phyloP scores from a whole-genome alignment of 371 early-diverging fungal species.

The Mortierella sp. region DNA sequence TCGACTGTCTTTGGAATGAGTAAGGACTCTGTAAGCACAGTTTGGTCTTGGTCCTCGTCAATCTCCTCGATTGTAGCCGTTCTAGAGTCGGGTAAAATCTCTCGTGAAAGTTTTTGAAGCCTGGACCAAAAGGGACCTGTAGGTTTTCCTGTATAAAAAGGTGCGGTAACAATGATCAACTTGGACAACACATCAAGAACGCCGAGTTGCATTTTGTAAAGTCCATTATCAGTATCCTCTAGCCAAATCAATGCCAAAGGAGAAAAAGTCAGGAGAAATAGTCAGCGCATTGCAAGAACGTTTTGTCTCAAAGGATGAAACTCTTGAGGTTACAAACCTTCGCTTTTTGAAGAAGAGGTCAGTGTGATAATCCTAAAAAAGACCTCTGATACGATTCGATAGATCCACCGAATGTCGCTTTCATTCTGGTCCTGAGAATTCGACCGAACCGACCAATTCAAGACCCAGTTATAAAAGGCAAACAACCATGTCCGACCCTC shows the following conservation, averaged over 20 bases:
- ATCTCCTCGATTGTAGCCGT: neutral
- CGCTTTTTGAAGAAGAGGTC: neutral
- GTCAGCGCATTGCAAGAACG: neutral
- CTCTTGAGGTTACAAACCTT: no score
- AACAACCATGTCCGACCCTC: slow-evolving; percentile 16
- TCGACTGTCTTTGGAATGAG: neutral
- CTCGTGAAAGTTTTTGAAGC: neutral
- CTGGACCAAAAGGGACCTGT: no score
- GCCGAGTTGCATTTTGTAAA: slow-evolving; percentile 22
- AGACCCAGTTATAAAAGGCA: slow-evolving; percentile 18
- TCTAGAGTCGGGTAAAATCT: neutral
- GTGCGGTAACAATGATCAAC: slow-evolving; percentile 6
- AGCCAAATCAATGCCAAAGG: neutral
- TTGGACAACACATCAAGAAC: slow-evolving; percentile 19
- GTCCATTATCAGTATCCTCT: neutral
- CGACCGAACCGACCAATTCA: slow-evolving; percentile 13
- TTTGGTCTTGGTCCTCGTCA: neutral
- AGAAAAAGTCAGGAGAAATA: neutral
- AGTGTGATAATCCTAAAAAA: slow-evolving; percentile 7
- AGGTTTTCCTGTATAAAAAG: slow-evolving; percentile 2
- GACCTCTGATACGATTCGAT: slow-evolving; percentile 1
- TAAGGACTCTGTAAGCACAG: neutral
- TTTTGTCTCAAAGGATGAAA: neutral
- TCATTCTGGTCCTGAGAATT: slow-evolving; percentile 5
- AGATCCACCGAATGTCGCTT: slow-evolving; percentile 5